Percentiles rank a stretch among this genome's conserved stretches.
phyloP scores from a whole-genome alignment of 164 flowering plant species.

The Litsea cubeba region DNA sequence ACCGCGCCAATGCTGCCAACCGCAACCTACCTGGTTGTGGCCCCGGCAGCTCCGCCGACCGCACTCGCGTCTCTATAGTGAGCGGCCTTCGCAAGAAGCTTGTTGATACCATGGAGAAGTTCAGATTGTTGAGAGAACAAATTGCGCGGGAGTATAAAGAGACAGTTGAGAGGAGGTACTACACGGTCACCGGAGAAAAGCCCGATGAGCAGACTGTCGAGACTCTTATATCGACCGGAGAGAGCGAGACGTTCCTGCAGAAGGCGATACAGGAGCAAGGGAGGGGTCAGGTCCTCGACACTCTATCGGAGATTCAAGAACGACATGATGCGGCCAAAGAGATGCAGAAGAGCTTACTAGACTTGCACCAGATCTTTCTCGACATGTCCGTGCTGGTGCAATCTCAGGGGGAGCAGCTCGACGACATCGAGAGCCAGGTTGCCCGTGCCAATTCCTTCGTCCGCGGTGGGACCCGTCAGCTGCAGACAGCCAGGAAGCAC shows the following conservation, averaged over 20 bases:
- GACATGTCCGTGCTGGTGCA: conserved; percentile 41
- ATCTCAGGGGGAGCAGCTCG: conserved; percentile 36
- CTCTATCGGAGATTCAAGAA: conserved; percentile 32
- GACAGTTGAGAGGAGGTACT: conserved; percentile 25
- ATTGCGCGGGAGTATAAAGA: conserved; percentile 26
- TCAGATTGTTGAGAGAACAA: conserved; percentile 16
- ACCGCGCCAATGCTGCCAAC: conserved; percentile 31
- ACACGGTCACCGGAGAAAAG: conserved; percentile 29
- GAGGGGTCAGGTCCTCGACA: conserved; percentile 30
- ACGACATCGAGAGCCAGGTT: conserved; percentile 34
- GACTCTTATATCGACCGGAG: conserved; percentile 23
- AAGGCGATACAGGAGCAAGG: conserved; percentile 33
- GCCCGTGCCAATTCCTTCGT: conserved; percentile 29
- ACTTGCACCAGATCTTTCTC: conserved; percentile 36
- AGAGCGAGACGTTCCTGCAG: conserved; percentile 29
- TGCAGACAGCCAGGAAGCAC: conserved; percentile 23
- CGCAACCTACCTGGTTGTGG: conserved; percentile 31
- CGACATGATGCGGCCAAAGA: conserved; percentile 34
- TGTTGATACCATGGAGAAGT: conserved; percentile 23
- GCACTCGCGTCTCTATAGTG: conserved; percentile 30
- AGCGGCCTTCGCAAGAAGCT: conserved; percentile 28
- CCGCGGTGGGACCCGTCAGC: conserved; percentile 24
- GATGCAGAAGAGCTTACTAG: conserved; percentile 30
- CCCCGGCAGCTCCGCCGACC: conserved; percentile 33
- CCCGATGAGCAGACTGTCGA: conserved; percentile 27